Percentiles rank a stretch among this genome's conserved stretches.
Evolutionary conservation across 345 rosid species (phyloP).

Genomic region (Citrus mangshanensis): DNA sequence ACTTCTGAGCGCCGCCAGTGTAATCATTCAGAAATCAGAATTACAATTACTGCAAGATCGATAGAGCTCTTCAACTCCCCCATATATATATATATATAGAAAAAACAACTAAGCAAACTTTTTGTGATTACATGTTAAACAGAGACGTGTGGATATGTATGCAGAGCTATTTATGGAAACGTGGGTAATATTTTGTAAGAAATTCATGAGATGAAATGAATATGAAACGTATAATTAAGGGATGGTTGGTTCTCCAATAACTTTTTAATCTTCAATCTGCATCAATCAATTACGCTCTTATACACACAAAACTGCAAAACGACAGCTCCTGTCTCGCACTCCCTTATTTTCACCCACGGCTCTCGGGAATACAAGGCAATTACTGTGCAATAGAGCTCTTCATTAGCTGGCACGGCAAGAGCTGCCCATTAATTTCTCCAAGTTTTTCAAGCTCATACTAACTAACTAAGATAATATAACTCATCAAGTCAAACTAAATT

Average conservation of each 20-base stretch:
- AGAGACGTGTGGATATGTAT: not conserved
- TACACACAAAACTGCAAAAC: not conserved
- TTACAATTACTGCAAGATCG: conserved; percentile 13
- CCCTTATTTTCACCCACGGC: conserved; percentile 1
- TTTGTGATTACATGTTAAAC: conserved; percentile 16
- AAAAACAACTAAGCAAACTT: not conserved
- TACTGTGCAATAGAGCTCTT: conserved; percentile 16
- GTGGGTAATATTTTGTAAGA: not conserved
- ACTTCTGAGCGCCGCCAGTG: conserved; percentile 62
- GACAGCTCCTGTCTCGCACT: not conserved
- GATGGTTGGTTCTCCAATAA: not conserved
- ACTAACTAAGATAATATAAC: not conserved
- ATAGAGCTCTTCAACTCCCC: conserved; percentile 36
- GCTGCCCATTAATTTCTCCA: not conserved
- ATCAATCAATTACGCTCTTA: conserved; percentile 16
- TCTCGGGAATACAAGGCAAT: conserved; percentile 33
- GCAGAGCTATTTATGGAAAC: conserved; percentile 12
- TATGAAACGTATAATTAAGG: not conserved
- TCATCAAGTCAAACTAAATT: not conserved
- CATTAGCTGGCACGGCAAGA: conserved; percentile 26
- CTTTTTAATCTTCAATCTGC: conserved; percentile 19
- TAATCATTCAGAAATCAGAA: conserved; percentile 49
- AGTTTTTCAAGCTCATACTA: not conserved
- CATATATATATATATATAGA: not conserved
- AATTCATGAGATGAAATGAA: not conserved